Evolutionary conservation across 2,329 filamentous ascomycete genomes (phyloP), one percentile per base, ranked within the genome.

Genomic region (Aureobasidium sp.): DNA sequence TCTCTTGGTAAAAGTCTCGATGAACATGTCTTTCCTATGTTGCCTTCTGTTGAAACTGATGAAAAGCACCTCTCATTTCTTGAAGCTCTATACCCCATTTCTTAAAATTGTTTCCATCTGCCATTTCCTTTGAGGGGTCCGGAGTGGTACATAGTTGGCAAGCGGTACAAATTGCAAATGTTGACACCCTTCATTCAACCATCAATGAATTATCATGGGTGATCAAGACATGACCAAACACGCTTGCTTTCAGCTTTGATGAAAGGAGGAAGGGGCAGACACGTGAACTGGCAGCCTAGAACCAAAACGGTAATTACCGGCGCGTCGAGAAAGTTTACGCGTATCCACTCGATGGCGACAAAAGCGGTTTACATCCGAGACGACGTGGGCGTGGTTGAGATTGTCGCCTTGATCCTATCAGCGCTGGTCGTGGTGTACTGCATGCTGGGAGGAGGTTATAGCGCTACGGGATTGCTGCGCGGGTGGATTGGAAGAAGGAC

Each of bases 391-490:
- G 44, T 51, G 57, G 44, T 51, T 51, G 57, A 60, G 51, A 41
- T 43, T n/a, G 36, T 51, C 37, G 46, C 46, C 46, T 29, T 62
- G 60, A 62, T 51, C 27, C 2, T 56, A 47, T 29, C 56, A 39
- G 47, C 48, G 34, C 59, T 51, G 62, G 61, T 29, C 50, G 63
- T 39, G 46, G 37, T 70, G 29, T 69, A 66, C 68, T 69, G 67
- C 61, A 71, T 71, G 70, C 63, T 70, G 63, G 66, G 68, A 62
- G 67, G 61, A 67, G 66, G 69, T 36, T 37, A 47, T n/a, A 43
- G 48, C 48, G 67, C 64, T 64, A 66, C 65, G 63, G 67, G 66
- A 65, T 64, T 65, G 48, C 63, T 65, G 69, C 70, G 68, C 32
- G 60, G 48, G 48, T 53, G 43, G 60, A 59, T 48, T 56, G 48